Conservation (phyloP, 129 eudicot species). For the Artemisia tridentata region DNA sequence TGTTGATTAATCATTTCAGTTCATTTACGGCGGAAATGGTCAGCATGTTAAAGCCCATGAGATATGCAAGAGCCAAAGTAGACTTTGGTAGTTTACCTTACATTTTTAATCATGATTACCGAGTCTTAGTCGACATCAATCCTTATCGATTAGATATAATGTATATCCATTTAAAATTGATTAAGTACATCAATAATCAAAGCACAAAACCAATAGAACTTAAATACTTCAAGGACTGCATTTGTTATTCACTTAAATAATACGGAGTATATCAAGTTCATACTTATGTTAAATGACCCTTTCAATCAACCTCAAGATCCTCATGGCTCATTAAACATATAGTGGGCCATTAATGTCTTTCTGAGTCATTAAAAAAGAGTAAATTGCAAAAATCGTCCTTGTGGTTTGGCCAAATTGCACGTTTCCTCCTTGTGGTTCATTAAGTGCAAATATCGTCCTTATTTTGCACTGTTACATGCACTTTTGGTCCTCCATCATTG, state of each 20-base stretch:
- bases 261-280: slow-evolving; percentile 6
- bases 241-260: not conserved
- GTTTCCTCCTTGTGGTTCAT: too few relatives aligned
- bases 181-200: slow-evolving; percentile 7
- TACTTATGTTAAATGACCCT: not conserved
- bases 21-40: too few relatives aligned
- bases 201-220: not conserved
- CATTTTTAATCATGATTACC: slow-evolving; percentile 7
- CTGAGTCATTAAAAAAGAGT: slow-evolving; percentile 9
- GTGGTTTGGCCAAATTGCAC: too few relatives aligned
- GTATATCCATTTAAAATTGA: not conserved
- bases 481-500: too few relatives aligned
- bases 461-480: too few relatives aligned
- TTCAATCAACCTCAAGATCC: slow-evolving; percentile 12
- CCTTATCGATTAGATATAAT: slow-evolving; percentile 8
- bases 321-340: slow-evolving; percentile 26
- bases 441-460: too few relatives aligned
- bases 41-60: too few relatives aligned
- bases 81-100: too few relatives aligned
- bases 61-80: too few relatives aligned
- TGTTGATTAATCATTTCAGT: too few relatives aligned
- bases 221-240: slow-evolving; percentile 13
- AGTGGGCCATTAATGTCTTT: slow-evolving; percentile 23
- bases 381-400: too few relatives aligned
- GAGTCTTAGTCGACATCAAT: slow-evolving; percentile 23